Base-by-base conservation (phyloP, 805 yeast genomes). In the Allodekkera sacchari region DNA sequence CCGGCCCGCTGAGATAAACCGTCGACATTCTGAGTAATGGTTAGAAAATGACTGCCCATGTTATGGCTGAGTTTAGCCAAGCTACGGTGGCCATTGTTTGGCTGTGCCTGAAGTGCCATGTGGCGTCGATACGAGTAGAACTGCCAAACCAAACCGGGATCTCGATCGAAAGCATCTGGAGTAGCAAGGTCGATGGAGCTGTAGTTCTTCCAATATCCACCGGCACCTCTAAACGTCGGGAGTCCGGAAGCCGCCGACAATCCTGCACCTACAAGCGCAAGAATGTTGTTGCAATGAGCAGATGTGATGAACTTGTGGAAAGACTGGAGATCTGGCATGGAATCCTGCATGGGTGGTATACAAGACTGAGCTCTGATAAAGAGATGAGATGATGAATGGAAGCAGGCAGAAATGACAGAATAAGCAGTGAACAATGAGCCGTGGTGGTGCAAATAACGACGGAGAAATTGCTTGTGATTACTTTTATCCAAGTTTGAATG, bases 61-160 rank as follows among this genome's bases (percentile, higher is more conserved):
- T 63, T 37, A 25, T 63, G 50, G 5, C 85, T 70, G 22, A 87
- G 61, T 48, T 67, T 65, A 0, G 89, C 78, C 28, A 85, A 55
- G 3, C 87, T 80, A 30, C 47, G 50, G 50, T 85, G 96, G 1
- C 89, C 95, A 7, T 47, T 52, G 47, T 85, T 85, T 1, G 95
- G 95, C 30, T 47, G 53, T 1, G 89, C 84, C 27, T 55, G 55
- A 31, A 83, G 57, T 0, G 95, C 88, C 30, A 62, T 62, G 28
- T 58, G 65, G 27, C 96, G 52, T 38, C 94, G 58, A 52, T 74
- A 73, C 4, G 84, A 65, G 53, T 87, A 85, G 46, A 82, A 85
- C 49, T 83, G 89, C 96, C 96, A 85, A 6, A 87, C 95, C 7
- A 84, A 61, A 0, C 83, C 83, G 0, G 96, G 95, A 49, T 85